Evolutionary conservation across 129 eudicot genomes (phyloP).

Genomic region (Helianthus tuberosus): DNA sequence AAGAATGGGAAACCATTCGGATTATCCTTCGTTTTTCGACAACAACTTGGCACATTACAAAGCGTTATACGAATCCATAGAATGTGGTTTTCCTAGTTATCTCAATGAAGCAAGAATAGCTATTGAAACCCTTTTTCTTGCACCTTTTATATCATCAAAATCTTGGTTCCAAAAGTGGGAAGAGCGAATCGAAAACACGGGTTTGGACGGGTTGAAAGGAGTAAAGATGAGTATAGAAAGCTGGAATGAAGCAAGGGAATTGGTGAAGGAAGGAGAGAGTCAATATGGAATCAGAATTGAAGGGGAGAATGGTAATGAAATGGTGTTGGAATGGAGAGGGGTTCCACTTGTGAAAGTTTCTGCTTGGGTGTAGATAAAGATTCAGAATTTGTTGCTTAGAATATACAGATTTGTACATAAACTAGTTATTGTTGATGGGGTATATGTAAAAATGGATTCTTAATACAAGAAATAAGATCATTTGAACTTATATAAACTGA

Average conservation of each 20-base stretch:
- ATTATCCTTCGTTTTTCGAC: conserved; percentile 44
- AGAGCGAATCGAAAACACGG: conserved; percentile 19
- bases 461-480: neutral
- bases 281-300: conserved; percentile 46
- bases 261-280: conserved; percentile 57
- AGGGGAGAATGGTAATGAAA: conserved; percentile 49
- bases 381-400: conserved; percentile 5
- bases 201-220: conserved; percentile 35
- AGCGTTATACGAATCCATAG: conserved; percentile 63
- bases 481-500: neutral
- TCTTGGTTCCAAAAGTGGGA: conserved; percentile 63
- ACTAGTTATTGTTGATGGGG: conserved; percentile 13
- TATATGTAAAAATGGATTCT: conserved; percentile 5
- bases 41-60: conserved; percentile 41
- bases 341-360: conserved; percentile 59
- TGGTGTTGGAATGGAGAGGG: conserved; percentile 68
- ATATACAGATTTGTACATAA: conserved; percentile 23
- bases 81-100: conserved; percentile 45
- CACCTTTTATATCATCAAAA: conserved; percentile 47
- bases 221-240: conserved; percentile 39
- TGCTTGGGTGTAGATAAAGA: conserved; percentile 46
- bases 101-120: conserved; percentile 65
- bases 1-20: conserved; percentile 1
- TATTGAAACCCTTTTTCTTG: conserved; percentile 57
- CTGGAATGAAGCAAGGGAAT: conserved; percentile 50